These are phyloP conservation scores for Fusarium piperis DNA, from an alignment of 2,329 filamentous ascomycete genomes.

Conservation along the genomic window DNA sequence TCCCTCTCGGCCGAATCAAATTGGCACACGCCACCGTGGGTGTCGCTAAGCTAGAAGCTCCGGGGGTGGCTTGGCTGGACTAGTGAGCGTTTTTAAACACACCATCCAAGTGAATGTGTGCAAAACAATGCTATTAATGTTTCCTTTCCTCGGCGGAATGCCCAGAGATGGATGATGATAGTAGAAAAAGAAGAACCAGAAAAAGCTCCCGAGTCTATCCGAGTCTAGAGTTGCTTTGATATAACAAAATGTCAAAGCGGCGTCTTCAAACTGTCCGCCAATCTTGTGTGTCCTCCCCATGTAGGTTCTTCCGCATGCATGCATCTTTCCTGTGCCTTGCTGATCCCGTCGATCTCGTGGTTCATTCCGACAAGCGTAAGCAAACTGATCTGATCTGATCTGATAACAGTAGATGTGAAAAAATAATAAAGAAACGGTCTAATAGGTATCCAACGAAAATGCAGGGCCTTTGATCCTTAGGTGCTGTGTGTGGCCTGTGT, in stretches of 20 bases:
- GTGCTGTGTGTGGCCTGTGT: constrained; percentile 20
- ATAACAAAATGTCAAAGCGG: constrained; percentile 17
- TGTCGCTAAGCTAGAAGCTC: not conserved
- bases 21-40: not conserved
- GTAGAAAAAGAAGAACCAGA: not conserved
- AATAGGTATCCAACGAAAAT: constrained; percentile 44
- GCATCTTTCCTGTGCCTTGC: constrained; percentile 8
- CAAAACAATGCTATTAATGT: not conserved
- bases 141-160: not conserved
- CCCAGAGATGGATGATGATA: not conserved
- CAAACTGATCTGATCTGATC: constrained; percentile 28
- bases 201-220: constrained; percentile 17
- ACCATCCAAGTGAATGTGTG: not conserved
- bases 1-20: not conserved
- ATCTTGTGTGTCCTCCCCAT: constrained; percentile 4
- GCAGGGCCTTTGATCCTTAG: constrained; percentile 23
- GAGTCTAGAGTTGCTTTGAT: constrained; percentile 23
- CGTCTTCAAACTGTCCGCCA: constrained; percentile 15
- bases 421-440: constrained; percentile 44
- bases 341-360: constrained; percentile 21
- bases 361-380: constrained; percentile 19
- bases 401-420: constrained; percentile 3
- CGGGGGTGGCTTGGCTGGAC: not conserved
- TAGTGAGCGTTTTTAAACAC: not conserved
- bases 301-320: constrained; percentile 18